Percentiles rank a stretch among this genome's conserved stretches.
These are phyloP conservation scores for Suillus hirtellus DNA, from an alignment of 768 basidiomycete species.

Conservation along the genomic window DNA sequence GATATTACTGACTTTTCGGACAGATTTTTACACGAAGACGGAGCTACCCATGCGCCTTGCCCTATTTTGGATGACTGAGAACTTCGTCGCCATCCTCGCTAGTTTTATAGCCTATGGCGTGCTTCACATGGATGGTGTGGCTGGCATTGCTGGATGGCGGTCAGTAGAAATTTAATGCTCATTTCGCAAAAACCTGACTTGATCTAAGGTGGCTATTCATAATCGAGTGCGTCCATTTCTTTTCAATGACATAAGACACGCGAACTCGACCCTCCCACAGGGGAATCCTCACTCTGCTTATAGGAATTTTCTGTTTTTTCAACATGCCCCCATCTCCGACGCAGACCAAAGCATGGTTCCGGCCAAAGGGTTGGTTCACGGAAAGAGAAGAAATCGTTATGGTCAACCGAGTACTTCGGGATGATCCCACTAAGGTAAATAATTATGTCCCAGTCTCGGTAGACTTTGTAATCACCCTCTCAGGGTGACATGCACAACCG, in stretches of 20 bases:
- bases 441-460: neutral
- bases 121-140: constrained; percentile 56
- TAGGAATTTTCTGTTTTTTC: constrained; percentile 58
- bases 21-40: constrained; percentile 55
- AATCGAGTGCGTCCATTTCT: constrained; percentile 49
- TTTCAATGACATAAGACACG: constrained; percentile 27
- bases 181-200: neutral
- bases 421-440: constrained; percentile 63
- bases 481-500: constrained; percentile 73
- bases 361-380: constrained; percentile 64
- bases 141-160: constrained; percentile 55
- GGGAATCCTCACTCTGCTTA: constrained; percentile 48
- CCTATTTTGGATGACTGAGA: constrained; percentile 54
- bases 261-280: constrained; percentile 40
- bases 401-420: constrained; percentile 59
- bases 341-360: constrained; percentile 56
- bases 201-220: constrained; percentile 54
- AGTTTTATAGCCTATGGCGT: constrained; percentile 65
- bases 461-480: neutral
- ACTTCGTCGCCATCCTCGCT: constrained; percentile 46
- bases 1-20: neutral
- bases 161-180: constrained; percentile 16
- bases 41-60: constrained; percentile 59
- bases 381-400: constrained; percentile 62
- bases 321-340: constrained; percentile 62